Percentiles rank a stretch among this genome's conserved stretches.
Evolutionary conservation across 1,139 yeast genomes (phyloP).

Genomic region (Candida smagusa): DNA sequence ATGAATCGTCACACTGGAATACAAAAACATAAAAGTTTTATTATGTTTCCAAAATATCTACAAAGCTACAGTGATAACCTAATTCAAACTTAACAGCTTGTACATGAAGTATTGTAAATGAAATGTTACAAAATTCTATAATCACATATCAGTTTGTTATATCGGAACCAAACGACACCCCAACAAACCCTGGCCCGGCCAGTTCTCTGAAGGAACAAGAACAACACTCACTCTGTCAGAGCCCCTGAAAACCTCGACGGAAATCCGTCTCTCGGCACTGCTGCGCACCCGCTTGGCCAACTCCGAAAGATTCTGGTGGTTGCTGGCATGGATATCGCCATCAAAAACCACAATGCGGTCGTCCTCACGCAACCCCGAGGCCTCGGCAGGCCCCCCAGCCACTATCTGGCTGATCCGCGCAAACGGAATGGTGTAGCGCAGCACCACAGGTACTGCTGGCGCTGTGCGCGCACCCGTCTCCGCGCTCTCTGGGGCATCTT

Average conservation of each 20-base stretch:
- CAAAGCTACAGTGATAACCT: too few relatives aligned
- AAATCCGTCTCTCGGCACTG: conserved; percentile 25
- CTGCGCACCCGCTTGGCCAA: conserved; percentile 32
- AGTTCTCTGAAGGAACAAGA: conserved; percentile 52
- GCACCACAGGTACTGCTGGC: not conserved
- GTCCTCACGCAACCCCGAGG: conserved; percentile 36
- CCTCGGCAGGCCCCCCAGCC: conserved; percentile 45
- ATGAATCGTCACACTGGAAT: too few relatives aligned
- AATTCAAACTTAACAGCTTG: too few relatives aligned
- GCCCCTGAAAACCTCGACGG: conserved; percentile 35
- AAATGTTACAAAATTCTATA: too few relatives aligned
- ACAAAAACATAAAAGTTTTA: too few relatives aligned
- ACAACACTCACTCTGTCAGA: conserved; percentile 19
- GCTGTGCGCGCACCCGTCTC: not conserved
- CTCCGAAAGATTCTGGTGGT: conserved; percentile 43
- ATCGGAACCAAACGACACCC: conserved; percentile 66
- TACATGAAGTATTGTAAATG: too few relatives aligned
- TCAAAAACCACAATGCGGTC: conserved; percentile 58
- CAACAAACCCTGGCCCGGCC: conserved; percentile 72
- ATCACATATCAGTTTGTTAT: too few relatives aligned
- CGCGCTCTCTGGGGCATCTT: conserved; percentile 3
- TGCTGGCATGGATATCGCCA: conserved; percentile 45
- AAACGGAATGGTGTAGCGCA: conserved; percentile 44
- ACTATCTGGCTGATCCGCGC: conserved; percentile 52
- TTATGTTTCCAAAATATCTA: too few relatives aligned